Evolutionary conservation across 352 stramenopile species (phyloP).

Genomic region (Phytophthora fragariae): DNA sequence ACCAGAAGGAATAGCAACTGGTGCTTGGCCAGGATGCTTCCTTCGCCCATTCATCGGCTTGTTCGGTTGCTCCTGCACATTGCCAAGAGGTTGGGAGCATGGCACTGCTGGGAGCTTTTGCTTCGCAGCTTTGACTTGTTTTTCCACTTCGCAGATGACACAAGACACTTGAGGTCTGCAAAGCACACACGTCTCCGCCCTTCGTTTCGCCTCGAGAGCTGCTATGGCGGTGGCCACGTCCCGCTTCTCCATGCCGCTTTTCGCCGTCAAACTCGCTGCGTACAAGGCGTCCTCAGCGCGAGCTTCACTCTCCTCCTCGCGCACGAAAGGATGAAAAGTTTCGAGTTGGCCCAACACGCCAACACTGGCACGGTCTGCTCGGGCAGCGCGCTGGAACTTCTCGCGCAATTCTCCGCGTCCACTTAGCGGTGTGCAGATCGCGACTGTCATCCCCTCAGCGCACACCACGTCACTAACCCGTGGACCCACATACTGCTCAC

Average conservation of each 20-base stretch:
- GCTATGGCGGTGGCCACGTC: conserved; percentile 35
- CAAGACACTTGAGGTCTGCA: conserved; percentile 40
- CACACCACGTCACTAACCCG: conserved; percentile 65
- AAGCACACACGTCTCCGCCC: conserved; percentile 32
- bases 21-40: neutral
- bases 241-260: conserved; percentile 33
- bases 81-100: neutral
- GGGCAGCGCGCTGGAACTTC: conserved; percentile 60
- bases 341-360: conserved; percentile 69
- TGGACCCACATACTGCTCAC: conserved; percentile 60
- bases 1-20: neutral
- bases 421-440: conserved; percentile 58
- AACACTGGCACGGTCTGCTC: conserved; percentile 55
- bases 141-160: conserved; percentile 45
- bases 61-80: conserved; percentile 4
- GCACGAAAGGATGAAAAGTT: conserved; percentile 68
- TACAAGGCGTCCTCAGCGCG: conserved; percentile 28
- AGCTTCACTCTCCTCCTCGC: conserved; percentile 27
- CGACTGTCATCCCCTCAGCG: conserved; percentile 61
- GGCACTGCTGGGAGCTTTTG: conserved; percentile 9
- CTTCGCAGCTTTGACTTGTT: conserved; percentile 24
- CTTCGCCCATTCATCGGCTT: conserved; percentile 7
- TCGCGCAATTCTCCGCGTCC: conserved; percentile 52
- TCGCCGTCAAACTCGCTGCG: conserved; percentile 16
- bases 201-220: conserved; percentile 28